Base-by-base conservation (phyloP, 495 filamentous ascomycete genomes). In the Sordaria brevicollis region DNA sequence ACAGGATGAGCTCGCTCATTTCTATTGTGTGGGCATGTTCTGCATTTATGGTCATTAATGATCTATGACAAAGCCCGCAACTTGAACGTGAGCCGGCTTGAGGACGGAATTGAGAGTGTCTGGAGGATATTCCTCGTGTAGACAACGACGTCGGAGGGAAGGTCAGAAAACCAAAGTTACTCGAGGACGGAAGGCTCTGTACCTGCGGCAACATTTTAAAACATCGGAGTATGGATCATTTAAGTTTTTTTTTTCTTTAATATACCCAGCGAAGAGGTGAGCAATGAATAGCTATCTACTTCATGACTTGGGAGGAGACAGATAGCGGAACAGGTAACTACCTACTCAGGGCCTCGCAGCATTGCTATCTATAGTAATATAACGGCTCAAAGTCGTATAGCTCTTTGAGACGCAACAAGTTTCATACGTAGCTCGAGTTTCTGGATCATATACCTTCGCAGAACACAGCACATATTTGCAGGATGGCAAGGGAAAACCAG, bases 21-120 rank as follows among this genome's bases (percentile, higher is more conserved):
- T 29, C 21, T n/a, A n/a, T n/a, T n/a, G n/a, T n/a, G n/a, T n/a
- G n/a, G n/a, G n/a, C n/a, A n/a, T n/a, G n/a, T n/a, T n/a, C n/a
- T n/a, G n/a, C n/a, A n/a, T n/a, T n/a, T n/a, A n/a, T n/a, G n/a
- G n/a, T n/a, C n/a, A n/a, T n/a, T n/a, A n/a, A n/a, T n/a, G n/a
- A n/a, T n/a, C n/a, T n/a, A n/a, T n/a, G n/a, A n/a, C n/a, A n/a
- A n/a, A n/a, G n/a, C n/a, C n/a, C n/a, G n/a, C n/a, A n/a, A n/a
- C n/a, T n/a, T n/a, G n/a, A n/a, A n/a, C n/a, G n/a, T n/a, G n/a
- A n/a, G n/a, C n/a, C n/a, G n/a, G n/a, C n/a, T n/a, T n/a, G n/a
- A 57, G 21, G 66, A 43, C 33, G 65, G 36, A 33, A 33, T 70
- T 37, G 43, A 67, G 66, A n/a, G 73, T 70, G 62, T 57, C 49